These are phyloP conservation scores for Serendipita sp. DNA, from an alignment of 768 basidiomycete species.

Conservation along the genomic window DNA sequence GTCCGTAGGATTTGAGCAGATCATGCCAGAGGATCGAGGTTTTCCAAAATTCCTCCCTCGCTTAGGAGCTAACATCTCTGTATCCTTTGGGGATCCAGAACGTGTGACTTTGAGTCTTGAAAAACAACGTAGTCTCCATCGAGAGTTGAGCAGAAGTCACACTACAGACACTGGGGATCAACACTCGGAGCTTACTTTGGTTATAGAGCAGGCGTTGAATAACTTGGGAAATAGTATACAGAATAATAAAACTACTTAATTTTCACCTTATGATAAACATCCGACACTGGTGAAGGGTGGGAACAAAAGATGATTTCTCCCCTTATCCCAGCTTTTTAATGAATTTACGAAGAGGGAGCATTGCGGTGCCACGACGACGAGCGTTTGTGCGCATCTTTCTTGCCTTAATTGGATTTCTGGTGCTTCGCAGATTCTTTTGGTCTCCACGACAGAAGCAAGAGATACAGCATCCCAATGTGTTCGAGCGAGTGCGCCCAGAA, in stretches of 20 bases:
- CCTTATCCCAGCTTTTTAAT: neutral
- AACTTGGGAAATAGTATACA: neutral
- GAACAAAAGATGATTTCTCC: neutral
- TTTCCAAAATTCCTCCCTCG: conserved; percentile 62
- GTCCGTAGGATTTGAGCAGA: conserved; percentile 52
- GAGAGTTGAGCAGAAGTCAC: neutral
- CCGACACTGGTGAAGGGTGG: neutral
- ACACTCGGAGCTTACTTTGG: neutral
- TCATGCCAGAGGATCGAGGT: conserved; percentile 76
- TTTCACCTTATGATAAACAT: neutral
- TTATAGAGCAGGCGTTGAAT: neutral
- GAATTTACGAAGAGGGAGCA: neutral
- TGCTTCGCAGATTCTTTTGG: conserved; percentile 3
- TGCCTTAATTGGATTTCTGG: neutral
- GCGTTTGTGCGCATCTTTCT: neutral
- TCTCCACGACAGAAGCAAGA: conserved; percentile 18
- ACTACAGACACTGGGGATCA: neutral
- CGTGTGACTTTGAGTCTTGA: neutral
- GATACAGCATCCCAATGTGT: conserved; percentile 41
- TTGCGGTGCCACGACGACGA: neutral
- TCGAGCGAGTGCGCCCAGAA: conserved; percentile 51
- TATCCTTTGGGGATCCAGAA: conserved; percentile 63
- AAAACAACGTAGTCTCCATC: neutral
- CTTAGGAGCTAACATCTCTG: conserved; percentile 41
- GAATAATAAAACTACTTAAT: neutral